Conservation (phyloP, 257 asterid genomes). For the Forsythia viridissima region DNA sequence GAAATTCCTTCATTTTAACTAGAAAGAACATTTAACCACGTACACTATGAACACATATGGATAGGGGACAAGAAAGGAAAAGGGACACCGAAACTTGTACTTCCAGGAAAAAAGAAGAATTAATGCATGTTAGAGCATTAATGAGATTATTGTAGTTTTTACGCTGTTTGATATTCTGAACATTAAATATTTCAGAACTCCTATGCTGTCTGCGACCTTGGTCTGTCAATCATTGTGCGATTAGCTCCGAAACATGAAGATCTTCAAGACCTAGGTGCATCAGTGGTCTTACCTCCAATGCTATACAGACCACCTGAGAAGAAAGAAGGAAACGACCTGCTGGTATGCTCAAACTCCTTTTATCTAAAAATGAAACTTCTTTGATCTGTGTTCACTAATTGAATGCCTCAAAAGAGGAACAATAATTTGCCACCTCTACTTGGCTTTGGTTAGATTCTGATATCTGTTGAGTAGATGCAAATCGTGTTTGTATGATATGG, state of each 20-base stretch:
- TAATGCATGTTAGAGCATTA: slow-evolving; percentile 11
- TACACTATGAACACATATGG: neutral
- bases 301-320: slow-evolving; percentile 60
- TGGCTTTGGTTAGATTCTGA: slow-evolving; percentile 14
- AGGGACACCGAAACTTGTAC: slow-evolving; percentile 1
- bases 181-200: slow-evolving; percentile 58
- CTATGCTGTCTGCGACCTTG: slow-evolving; percentile 82
- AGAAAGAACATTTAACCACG: slow-evolving; percentile 14
- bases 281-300: slow-evolving; percentile 56
- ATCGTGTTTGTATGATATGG: neutral
- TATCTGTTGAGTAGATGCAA: neutral
- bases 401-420: slow-evolving; percentile 14
- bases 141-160: slow-evolving; percentile 23
- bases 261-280: slow-evolving; percentile 50
- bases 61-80: neutral
- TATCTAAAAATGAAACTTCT: slow-evolving; percentile 14
- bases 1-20: slow-evolving; percentile 5
- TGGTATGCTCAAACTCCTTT: slow-evolving; percentile 12
- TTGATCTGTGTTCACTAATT: slow-evolving; percentile 13
- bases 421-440: neutral
- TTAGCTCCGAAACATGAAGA: slow-evolving; percentile 56
- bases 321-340: slow-evolving; percentile 32
- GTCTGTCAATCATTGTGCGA: slow-evolving; percentile 60
- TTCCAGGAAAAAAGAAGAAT: neutral
- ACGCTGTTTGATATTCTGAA: slow-evolving; percentile 26